Percentiles rank a stretch among this genome's conserved stretches.
phyloP scores from a whole-genome alignment of 345 rosid genomes.

The Aquilaria sinensis region DNA sequence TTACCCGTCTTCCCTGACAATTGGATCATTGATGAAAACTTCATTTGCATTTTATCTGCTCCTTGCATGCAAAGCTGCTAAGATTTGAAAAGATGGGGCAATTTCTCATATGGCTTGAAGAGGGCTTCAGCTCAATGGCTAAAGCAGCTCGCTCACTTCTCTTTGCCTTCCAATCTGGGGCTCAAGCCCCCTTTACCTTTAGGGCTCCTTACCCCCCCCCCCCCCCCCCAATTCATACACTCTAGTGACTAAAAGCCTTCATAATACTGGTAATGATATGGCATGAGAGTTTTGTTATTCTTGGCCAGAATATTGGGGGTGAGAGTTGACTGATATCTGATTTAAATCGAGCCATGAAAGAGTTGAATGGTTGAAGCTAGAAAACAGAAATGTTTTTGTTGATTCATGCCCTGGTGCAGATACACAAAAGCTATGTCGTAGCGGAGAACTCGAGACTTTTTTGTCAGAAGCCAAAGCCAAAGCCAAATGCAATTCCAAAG shows the following conservation, averaged over 20 bases:
- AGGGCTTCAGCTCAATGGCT: not conserved
- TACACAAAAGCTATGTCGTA: constrained; percentile 63
- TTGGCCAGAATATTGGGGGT: too few species aligned
- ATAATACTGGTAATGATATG: not conserved
- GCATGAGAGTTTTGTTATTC: not conserved
- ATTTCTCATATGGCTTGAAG: not conserved
- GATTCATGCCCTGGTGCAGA: constrained; percentile 45
- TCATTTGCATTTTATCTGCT: too few species aligned
- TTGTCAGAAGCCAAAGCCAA: constrained; percentile 52
- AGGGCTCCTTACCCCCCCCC: too few species aligned
- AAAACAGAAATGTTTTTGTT: not conserved
- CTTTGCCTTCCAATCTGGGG: not conserved
- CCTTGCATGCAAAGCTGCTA: not conserved
- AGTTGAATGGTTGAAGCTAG: not conserved
- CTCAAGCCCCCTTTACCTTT: too few species aligned
- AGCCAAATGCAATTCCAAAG: constrained; percentile 19
- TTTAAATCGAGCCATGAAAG: not conserved
- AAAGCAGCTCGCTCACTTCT: too few species aligned
- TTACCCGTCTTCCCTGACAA: not conserved
- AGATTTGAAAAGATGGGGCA: not conserved
- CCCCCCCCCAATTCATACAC: too few species aligned
- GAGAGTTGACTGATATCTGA: too few species aligned
- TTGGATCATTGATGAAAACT: not conserved
- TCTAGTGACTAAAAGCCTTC: too few species aligned
- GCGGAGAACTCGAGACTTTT: constrained; percentile 64